These are phyloP conservation scores for Nakazawaea anatomiae DNA, from an alignment of 805 yeast species.

Conservation along the genomic window DNA sequence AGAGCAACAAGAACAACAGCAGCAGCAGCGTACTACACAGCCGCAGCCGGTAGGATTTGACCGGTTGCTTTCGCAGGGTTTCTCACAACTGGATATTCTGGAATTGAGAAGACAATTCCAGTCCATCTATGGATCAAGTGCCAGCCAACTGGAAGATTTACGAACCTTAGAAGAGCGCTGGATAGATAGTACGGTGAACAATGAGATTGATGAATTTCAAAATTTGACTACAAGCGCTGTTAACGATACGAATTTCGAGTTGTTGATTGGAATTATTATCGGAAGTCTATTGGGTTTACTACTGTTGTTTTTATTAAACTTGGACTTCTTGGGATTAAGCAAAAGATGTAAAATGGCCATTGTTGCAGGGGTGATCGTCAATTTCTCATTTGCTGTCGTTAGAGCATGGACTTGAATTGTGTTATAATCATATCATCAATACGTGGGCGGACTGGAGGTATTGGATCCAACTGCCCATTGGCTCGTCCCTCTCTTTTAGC, in stretches of 20 bases:
- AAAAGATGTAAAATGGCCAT: conserved; percentile 63
- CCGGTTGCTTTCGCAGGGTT: conserved; percentile 76
- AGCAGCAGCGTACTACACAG: conserved; percentile 40
- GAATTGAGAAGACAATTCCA: conserved; percentile 72
- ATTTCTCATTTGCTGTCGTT: conserved; percentile 60
- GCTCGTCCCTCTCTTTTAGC: neutral
- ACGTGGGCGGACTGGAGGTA: neutral
- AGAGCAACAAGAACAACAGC: conserved; percentile 43
- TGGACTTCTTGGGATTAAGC: conserved; percentile 51
- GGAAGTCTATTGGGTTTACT: conserved; percentile 77
- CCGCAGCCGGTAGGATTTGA: conserved; percentile 85
- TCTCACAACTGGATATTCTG: conserved; percentile 68
- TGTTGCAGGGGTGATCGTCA: conserved; percentile 63
- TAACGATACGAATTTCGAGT: conserved; percentile 47
- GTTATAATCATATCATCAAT: neutral
- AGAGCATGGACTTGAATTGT: conserved; percentile 34
- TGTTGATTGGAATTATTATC: conserved; percentile 61
- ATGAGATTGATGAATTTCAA: conserved; percentile 40
- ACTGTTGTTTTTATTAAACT: conserved; percentile 56
- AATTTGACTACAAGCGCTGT: conserved; percentile 27
- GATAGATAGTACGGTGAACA: conserved; percentile 73
- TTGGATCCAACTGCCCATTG: neutral
- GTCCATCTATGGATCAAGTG: conserved; percentile 50
- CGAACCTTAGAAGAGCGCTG: conserved; percentile 78
- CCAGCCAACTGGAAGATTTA: conserved; percentile 40